Conservation (phyloP, 2,329 filamentous ascomycete species). For the Colletotrichum sp. region DNA sequence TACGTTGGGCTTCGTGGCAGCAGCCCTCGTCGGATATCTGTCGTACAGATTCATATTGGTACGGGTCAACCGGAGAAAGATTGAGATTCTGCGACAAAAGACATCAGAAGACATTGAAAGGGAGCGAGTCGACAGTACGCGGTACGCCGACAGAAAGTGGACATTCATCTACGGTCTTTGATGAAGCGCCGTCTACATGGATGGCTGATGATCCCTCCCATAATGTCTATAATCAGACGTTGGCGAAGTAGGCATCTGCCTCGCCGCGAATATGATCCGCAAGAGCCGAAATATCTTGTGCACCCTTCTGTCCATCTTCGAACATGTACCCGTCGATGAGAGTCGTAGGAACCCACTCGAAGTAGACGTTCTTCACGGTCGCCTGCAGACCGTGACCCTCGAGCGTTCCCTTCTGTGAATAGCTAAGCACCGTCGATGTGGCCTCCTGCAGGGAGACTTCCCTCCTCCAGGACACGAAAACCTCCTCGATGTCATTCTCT, state of each 20-base stretch:
- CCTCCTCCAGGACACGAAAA: constrained; percentile 51
- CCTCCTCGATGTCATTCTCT: constrained; percentile 56
- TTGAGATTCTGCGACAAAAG: constrained; percentile 22
- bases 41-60: constrained; percentile 30
- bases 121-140: constrained; percentile 22
- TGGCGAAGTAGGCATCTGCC: constrained; percentile 46
- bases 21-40: constrained; percentile 33
- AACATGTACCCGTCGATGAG: constrained; percentile 60
- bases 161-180: constrained; percentile 33
- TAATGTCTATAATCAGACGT: constrained; percentile 32
- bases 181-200: neutral
- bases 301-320: constrained; percentile 52
- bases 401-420: neutral
- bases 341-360: constrained; percentile 61
- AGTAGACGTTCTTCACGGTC: constrained; percentile 56
- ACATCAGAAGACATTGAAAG: constrained; percentile 25
- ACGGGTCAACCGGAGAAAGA: constrained; percentile 29
- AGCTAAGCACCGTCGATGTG: constrained; percentile 12
- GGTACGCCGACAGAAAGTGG: constrained; percentile 32
- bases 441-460: neutral
- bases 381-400: neutral
- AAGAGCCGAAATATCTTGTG: constrained; percentile 41
- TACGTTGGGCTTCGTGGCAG: constrained; percentile 33
- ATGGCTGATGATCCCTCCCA: neutral
- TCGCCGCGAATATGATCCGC: constrained; percentile 40